A percentile compares a stretch with the other conserved stretches of the same genome.
phyloP scores from a whole-genome alignment of 176 grass and related monocot genomes.

The Stipa capillata region DNA sequence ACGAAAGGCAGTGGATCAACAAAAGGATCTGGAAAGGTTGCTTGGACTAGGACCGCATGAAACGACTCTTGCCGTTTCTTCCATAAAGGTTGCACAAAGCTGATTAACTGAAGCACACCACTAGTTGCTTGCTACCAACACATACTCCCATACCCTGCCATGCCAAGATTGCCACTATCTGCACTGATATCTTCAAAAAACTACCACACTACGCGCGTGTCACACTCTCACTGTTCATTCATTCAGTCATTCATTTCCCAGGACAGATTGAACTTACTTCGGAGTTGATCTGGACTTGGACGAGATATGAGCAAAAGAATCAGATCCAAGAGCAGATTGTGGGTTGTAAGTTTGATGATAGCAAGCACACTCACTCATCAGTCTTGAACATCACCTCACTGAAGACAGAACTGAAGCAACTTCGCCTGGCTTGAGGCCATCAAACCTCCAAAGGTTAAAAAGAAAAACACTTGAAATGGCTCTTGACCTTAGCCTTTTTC shows the following conservation, averaged over 20 bases:
- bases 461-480: background rate
- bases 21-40: constrained; percentile 8
- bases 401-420: background rate
- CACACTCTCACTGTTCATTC: background rate
- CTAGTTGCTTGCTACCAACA: background rate
- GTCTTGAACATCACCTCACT: constrained; percentile 7
- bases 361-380: background rate
- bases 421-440: constrained; percentile 1
- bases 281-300: background rate
- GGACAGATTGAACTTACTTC: background rate
- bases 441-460: background rate
- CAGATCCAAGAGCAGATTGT: background rate
- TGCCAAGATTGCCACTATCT: constrained; percentile 22
- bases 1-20: constrained; percentile 2
- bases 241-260: background rate
- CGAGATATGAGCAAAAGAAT: background rate
- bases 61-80: background rate
- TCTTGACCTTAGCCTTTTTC: constrained; percentile 15
- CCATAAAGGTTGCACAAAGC: constrained; percentile 17
- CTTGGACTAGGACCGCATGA: background rate
- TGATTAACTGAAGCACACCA: constrained; percentile 23
- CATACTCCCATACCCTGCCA: background rate
- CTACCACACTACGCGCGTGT: background rate
- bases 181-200: background rate
- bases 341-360: constrained; percentile 15